Evolutionary conservation across 2,329 filamentous ascomycete genomes (phyloP).

Genomic region (Pseudovirgaria hyperparasitica): DNA sequence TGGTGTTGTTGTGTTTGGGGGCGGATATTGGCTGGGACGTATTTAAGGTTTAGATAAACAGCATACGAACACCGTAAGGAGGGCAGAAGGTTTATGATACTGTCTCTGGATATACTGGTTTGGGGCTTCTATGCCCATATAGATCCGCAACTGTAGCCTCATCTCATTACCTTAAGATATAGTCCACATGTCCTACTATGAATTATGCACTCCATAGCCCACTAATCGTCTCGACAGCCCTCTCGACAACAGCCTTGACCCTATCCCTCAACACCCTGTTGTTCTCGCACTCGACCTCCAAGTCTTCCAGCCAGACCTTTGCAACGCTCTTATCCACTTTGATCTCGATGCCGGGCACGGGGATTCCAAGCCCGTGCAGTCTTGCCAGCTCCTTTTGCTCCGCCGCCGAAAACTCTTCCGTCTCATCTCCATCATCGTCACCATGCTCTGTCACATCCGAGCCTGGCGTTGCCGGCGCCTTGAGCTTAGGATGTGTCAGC

Average conservation of each 20-base stretch:
- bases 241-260: conserved; percentile 78
- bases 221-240: conserved; percentile 69
- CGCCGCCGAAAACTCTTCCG: conserved; percentile 6
- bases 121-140: too few species aligned
- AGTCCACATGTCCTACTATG: too few species aligned
- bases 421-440: conserved; percentile 9
- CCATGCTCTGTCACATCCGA: conserved; percentile 7
- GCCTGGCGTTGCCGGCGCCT: conserved; percentile 19
- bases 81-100: too few species aligned
- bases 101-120: too few species aligned
- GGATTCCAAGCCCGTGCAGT: conserved; percentile 72
- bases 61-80: too few species aligned
- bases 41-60: too few species aligned
- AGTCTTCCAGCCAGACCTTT: conserved; percentile 79
- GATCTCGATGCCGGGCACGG: conserved; percentile 79
- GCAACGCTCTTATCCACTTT: conserved; percentile 79
- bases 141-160: too few species aligned
- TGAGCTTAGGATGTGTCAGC: conserved; percentile 52
- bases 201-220: too few species aligned
- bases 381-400: conserved; percentile 53
- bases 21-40: too few species aligned
- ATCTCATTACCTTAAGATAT: too few species aligned
- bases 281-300: conserved; percentile 79
- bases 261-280: conserved; percentile 69
- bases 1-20: too few species aligned